Percentiles rank a stretch among this genome's conserved stretches.
Conservation (phyloP, 2,329 filamentous ascomycete species). For the Orbilia quercus region DNA sequence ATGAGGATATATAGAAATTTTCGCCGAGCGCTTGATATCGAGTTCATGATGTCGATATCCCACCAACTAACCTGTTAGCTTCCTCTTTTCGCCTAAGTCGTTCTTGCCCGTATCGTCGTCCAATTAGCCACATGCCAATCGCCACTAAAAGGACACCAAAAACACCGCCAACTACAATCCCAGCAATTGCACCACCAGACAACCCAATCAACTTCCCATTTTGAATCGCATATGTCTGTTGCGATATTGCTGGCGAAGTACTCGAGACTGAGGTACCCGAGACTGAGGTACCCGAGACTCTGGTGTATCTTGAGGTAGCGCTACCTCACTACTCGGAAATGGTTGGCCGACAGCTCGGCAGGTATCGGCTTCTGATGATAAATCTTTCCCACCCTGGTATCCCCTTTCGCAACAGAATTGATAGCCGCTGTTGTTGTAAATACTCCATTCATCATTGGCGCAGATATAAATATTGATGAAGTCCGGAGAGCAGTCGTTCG, state of each 20-base stretch:
- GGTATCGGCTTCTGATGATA: background rate
- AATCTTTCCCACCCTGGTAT: constrained; percentile 2
- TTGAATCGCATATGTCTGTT: background rate
- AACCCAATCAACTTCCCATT: background rate
- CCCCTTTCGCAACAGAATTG: constrained; percentile 36
- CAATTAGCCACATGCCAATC: constrained; percentile 9
- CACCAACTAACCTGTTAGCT: constrained; percentile 7
- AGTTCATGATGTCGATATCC: background rate
- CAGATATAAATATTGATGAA: constrained; percentile 19
- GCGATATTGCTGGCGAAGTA: background rate
- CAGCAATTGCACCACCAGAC: constrained; percentile 8
- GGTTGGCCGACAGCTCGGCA: constrained; percentile 11
- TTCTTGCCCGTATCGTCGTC: constrained; percentile 1
- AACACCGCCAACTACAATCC: constrained; percentile 14
- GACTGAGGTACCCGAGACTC: background rate
- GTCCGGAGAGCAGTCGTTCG: constrained; percentile 26
- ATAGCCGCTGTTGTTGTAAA: constrained; percentile 39
- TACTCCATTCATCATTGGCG: constrained; percentile 25
- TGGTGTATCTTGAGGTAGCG: constrained; percentile 24
- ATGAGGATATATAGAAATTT: too few relatives aligned
- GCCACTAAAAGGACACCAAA: background rate
- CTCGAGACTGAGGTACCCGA: background rate
- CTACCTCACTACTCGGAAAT: constrained; percentile 18
- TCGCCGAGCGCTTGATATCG: too few relatives aligned
- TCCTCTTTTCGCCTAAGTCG: constrained; percentile 7